Evolutionary conservation across 1,284 basidiomycete genomes (phyloP), one percentile per base, ranked within the genome.

Genomic region (Vanrija humicola): DNA sequence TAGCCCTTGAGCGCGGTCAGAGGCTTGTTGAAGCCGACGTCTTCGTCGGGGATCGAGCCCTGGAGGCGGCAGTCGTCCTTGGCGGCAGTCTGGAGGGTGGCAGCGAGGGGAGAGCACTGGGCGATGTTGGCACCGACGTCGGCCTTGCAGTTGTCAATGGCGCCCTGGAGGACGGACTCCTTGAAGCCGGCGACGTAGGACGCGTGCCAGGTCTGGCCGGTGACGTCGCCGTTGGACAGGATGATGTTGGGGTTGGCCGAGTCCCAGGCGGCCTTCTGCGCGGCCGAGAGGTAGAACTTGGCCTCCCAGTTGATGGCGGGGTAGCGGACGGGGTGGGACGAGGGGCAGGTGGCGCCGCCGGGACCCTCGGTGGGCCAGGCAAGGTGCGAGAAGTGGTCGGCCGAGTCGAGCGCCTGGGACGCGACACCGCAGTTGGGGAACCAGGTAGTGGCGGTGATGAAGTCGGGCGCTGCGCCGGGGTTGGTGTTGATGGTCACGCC

Each of bases 311-410:
- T 38, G 46, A 59, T 45, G n/a, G 26, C 28, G 8, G 58, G 58
- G 52, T 59, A 59, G 25, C 21, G 25, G 28, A 59, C 49, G 1
- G 58, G 58, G 49, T 59, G 58, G 16, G 50, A 46, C 21, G 48
- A 44, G 42, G 58, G 58, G 54, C 58, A 59, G 34, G 34, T 34
- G 34, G 34, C 34, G 34, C 34, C 34, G 34, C 34, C 34, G 34
- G 34, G 12, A 2, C 44, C 44, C n/a, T 26, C 44, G 19, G 21
- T 14, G 21, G 79, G 77, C 63, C 75, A 79, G 1, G 78, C 70
- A 65, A 78, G 74, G 67, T 78, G 74, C 3, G 65, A 69, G 50
- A 64, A 60, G 66, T 79, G 78, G 48, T 80, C 75, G 4, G 69
- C 38, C 6, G 74, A 76, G 57, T 79, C 76, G 52, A 79, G 69